These are phyloP conservation scores for Aspergillus uvarum DNA, from an alignment of 2,329 filamentous ascomycete genomes.

Conservation along the genomic window DNA sequence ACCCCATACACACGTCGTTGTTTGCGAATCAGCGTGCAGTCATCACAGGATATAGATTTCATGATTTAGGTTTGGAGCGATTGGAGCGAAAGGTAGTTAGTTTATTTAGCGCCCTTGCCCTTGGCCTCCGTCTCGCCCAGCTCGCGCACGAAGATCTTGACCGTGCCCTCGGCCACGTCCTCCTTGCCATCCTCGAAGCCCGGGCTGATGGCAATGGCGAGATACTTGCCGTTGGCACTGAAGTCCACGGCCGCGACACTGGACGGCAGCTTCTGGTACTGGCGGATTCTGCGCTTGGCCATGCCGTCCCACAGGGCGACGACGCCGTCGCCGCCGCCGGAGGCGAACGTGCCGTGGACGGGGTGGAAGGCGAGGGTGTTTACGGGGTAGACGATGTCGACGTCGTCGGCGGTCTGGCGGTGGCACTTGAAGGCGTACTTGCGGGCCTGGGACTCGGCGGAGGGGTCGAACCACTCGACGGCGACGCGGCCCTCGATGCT, in stretches of 20 bases:
- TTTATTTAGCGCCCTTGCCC: constrained; percentile 72
- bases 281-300: constrained; percentile 82
- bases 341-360: constrained; percentile 78
- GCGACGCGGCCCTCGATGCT: constrained; percentile 94
- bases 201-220: constrained; percentile 79
- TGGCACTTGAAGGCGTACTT: constrained; percentile 99
- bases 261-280: constrained; percentile 81
- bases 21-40: constrained; percentile 4
- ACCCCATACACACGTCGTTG: background rate
- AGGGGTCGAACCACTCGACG: constrained; percentile 97
- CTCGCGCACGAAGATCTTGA: constrained; percentile 79
- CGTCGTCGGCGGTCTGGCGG: constrained; percentile 67
- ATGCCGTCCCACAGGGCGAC: constrained; percentile 93
- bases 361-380: constrained; percentile 89
- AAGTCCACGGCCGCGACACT: constrained; percentile 78
- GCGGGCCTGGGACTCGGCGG: constrained; percentile 77
- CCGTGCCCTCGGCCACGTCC: constrained; percentile 67
- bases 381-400: constrained; percentile 86
- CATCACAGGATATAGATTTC: constrained; percentile 10
- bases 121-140: constrained; percentile 85
- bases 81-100: constrained; percentile 9
- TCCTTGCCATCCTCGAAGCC: constrained; percentile 87
- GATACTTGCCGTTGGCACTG: constrained; percentile 70
- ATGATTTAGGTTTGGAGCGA: constrained; percentile 4
- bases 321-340: constrained; percentile 83